Evolutionary conservation across 2,329 filamentous ascomycete species (phyloP).

Genomic region (Aspergillus fischeri): DNA sequence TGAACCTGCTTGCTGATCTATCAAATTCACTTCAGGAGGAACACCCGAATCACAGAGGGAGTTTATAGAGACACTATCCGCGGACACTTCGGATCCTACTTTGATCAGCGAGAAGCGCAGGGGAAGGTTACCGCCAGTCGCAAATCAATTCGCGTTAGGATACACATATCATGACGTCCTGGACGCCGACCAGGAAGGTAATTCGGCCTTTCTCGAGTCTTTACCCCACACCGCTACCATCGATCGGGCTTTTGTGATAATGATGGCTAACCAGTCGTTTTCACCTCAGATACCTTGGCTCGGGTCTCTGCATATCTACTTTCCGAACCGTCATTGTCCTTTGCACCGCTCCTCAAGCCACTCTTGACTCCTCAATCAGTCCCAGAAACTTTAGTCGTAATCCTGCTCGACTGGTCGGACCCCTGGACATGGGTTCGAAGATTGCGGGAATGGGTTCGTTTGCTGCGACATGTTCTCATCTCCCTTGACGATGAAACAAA

Average conservation of each 20-base stretch:
- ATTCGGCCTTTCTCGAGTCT: conserved; percentile 16
- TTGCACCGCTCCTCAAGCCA: conserved; percentile 76
- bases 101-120: conserved; percentile 45
- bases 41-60: conserved; percentile 79
- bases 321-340: conserved; percentile 76
- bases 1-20: conserved; percentile 14
- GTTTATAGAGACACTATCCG: conserved; percentile 63
- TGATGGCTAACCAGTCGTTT: conserved; percentile 2
- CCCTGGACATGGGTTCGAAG: conserved; percentile 91
- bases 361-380: conserved; percentile 80
- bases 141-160: conserved; percentile 86
- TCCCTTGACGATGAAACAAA: conserved; percentile 73
- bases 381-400: conserved; percentile 79
- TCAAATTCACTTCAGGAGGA: conserved; percentile 56
- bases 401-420: conserved; percentile 92
- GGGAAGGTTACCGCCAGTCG: conserved; percentile 67
- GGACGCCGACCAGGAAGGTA: conserved; percentile 88
- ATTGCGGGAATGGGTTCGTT: conserved; percentile 81
- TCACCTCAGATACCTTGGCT: conserved; percentile 69
- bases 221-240: neutral
- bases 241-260: neutral
- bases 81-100: conserved; percentile 39
- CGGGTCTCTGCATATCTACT: conserved; percentile 86
- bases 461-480: conserved; percentile 72
- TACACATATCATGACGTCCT: conserved; percentile 95